Conservation (phyloP, 257 asterid genomes). For the Ehretia macrophylla region DNA sequence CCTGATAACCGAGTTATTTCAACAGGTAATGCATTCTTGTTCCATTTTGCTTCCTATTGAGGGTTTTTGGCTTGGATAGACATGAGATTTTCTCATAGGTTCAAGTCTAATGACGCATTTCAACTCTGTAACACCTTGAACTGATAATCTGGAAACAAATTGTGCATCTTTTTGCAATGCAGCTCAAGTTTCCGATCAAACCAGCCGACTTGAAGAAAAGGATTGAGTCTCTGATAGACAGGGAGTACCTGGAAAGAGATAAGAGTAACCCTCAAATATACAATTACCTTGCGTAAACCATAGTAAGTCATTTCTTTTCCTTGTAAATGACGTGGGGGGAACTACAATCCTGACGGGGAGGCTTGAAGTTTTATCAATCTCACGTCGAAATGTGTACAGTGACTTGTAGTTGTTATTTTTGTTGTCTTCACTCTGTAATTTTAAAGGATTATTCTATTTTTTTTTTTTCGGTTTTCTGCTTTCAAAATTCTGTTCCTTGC, state of each 20-base stretch:
- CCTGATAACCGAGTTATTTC: conserved; percentile 92
- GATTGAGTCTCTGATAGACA: conserved; percentile 90
- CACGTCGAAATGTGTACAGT: conserved; percentile 59
- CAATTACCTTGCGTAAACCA: conserved; percentile 78
- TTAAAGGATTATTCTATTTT: conserved; percentile 22
- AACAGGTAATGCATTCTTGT: conserved; percentile 53
- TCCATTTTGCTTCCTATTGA: background rate
- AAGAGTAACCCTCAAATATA: conserved; percentile 87
- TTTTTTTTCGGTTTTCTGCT: conserved; percentile 9
- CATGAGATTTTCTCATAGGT: background rate
- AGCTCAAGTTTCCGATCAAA: conserved; percentile 97
- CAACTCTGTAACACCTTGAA: background rate
- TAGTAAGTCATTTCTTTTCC: conserved; percentile 17
- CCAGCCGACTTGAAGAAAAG: conserved; percentile 98
- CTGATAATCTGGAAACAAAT: background rate
- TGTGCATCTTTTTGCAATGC: conserved; percentile 16
- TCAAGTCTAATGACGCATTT: too few species aligned
- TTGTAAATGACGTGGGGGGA: conserved; percentile 33
- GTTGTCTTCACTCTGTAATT: conserved; percentile 29
- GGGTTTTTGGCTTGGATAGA: background rate
- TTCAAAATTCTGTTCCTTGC: background rate
- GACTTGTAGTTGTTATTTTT: conserved; percentile 24
- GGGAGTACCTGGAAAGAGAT: conserved; percentile 94
- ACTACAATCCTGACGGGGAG: too few species aligned
- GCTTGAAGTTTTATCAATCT: conserved; percentile 21